phyloP scores from a whole-genome alignment of 2,329 filamentous ascomycete genomes.

The Ophiocordyceps unilateralis region DNA sequence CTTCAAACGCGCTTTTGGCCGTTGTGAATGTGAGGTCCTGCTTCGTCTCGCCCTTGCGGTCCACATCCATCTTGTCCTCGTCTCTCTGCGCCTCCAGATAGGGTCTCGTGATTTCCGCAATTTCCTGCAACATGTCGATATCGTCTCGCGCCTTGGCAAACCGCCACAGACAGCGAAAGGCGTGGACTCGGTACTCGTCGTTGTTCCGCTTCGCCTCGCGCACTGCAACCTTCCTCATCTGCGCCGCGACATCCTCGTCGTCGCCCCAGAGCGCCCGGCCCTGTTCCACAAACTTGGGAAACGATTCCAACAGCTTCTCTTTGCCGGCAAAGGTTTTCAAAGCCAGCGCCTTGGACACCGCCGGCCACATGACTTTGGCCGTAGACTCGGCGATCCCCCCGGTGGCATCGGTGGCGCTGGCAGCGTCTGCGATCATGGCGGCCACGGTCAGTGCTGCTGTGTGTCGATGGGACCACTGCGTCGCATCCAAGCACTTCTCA shows the following conservation, averaged over 20 bases:
- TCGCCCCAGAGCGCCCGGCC: slow-evolving; percentile 38
- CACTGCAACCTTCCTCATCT: slow-evolving; percentile 64
- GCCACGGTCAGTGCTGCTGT: slow-evolving; percentile 69
- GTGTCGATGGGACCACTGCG: slow-evolving; percentile 83
- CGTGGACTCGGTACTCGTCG: slow-evolving; percentile 61
- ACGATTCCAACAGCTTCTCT: slow-evolving; percentile 64
- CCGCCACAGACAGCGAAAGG: slow-evolving; percentile 53
- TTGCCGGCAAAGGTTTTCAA: slow-evolving; percentile 92
- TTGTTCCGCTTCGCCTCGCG: slow-evolving; percentile 90
- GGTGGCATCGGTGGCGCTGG: slow-evolving; percentile 35
- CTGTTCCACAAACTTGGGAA: slow-evolving; percentile 59
- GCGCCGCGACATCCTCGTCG: slow-evolving; percentile 34
- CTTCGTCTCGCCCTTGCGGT: slow-evolving; percentile 30
- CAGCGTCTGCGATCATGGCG: slow-evolving; percentile 50
- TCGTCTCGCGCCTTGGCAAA: slow-evolving; percentile 53
- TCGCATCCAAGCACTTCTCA: slow-evolving; percentile 51
- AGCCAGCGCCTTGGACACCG: slow-evolving; percentile 61
- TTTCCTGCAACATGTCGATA: slow-evolving; percentile 51
- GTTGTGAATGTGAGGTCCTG: slow-evolving; percentile 25
- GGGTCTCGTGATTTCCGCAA: slow-evolving; percentile 44
- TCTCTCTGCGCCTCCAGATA: slow-evolving; percentile 40
- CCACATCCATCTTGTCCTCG: slow-evolving; percentile 54
- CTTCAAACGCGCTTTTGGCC: slow-evolving; percentile 31
- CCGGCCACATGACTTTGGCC: slow-evolving; percentile 58
- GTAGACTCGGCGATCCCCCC: slow-evolving; percentile 43